Evolutionary conservation across 768 basidiomycete genomes (phyloP), one percentile per base, ranked within the genome.

Genomic region (Leccinum subgranulosum): DNA sequence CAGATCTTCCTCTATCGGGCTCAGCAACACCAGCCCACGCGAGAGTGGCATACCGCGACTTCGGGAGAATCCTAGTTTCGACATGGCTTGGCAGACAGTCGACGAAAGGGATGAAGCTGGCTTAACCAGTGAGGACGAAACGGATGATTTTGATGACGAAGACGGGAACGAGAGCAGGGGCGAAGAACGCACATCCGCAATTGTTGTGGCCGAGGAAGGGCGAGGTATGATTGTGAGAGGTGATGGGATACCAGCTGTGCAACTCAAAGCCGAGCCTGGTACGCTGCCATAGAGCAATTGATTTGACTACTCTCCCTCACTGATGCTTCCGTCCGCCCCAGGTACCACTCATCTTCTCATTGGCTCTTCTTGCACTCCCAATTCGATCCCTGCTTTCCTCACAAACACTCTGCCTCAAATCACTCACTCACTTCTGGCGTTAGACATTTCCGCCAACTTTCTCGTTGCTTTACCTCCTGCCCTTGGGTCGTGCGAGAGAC

Each of bases 301-400:
- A 29, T 50, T 6, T 21, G 11, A 43, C 8, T 28, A 11, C 27
- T 1, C 3, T 8, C 15, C 10, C 28, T 55, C 21, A 5, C 54
- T 63, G 46, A 69, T 31, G 12, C 33, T 12, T 14, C 9, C 8
- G 23, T 50, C 27, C 21, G 6, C 53, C 49, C 55, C 57, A 98
- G 96, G 88, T 17, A 94, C 94, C 19, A 99, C 96, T 0, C 96
- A 99, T 79, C 81, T 99, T 49, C 80, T 98, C 29, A 83, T 99
- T 41, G 86, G 90, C n/a, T 86, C 86, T 19, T 90, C 88, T 2
- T 78, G 74, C 57, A 90, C 86, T 3, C 91, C 90, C 36, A 90
- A 86, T 64, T 84, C 82, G 51, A 82, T 98, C 56, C 88, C 91
- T 19, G 66, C 82, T 3, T 92, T 95, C 69, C 80, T 98, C 55